A percentile compares a stretch with the other conserved stretches of the same genome.
Conservation (phyloP, 1,284 basidiomycete genomes). For the Hymenochaete sp. region DNA sequence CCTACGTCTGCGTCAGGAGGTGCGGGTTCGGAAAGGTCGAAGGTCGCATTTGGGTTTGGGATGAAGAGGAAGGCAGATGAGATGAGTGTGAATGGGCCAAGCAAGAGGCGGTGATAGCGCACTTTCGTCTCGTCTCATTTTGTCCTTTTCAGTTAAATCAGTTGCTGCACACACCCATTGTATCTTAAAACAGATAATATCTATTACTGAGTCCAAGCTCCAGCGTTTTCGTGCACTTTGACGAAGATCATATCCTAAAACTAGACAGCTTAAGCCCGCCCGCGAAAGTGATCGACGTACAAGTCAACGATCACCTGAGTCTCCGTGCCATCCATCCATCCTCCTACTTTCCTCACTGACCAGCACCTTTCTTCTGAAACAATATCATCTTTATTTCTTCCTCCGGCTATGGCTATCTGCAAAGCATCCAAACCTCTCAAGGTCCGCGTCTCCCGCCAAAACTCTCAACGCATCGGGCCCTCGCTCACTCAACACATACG, state of each 20-base stretch:
- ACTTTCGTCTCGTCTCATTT: constrained; percentile 2
- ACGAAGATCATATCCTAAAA: too few species aligned
- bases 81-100: constrained; percentile 35
- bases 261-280: too few species aligned
- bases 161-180: too few species aligned
- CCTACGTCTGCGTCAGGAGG: too few species aligned
- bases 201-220: not conserved
- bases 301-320: too few species aligned
- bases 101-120: constrained; percentile 32
- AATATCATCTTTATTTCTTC: not conserved
- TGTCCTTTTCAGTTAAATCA: not conserved
- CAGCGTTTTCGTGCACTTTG: not conserved
- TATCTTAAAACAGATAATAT: too few species aligned
- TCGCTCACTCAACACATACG: constrained; percentile 54
- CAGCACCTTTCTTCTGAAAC: not conserved
- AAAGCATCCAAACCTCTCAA: constrained; percentile 44
- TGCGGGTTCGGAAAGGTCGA: constrained; percentile 46
- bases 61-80: constrained; percentile 73
- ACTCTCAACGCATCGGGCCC: constrained; percentile 58
- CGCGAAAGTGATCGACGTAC: too few species aligned
- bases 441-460: constrained; percentile 63
- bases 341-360: not conserved
- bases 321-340: too few species aligned
- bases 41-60: constrained; percentile 67
- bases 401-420: constrained; percentile 44